A percentile compares a stretch with the other conserved stretches of the same genome.
phyloP scores from a whole-genome alignment of 768 basidiomycete genomes.

The Mycena rosella region DNA sequence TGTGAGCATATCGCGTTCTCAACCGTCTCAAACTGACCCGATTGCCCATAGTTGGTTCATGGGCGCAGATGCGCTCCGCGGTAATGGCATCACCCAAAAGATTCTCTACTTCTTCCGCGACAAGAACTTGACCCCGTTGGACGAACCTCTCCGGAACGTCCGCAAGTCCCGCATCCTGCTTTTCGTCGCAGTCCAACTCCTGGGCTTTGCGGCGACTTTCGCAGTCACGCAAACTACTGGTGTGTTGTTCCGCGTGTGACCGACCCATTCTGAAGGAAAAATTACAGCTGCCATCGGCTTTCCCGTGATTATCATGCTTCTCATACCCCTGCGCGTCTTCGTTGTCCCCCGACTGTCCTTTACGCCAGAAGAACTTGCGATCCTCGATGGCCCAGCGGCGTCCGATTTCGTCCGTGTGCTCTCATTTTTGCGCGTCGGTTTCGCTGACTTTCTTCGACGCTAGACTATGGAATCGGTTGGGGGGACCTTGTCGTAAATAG shows the following conservation, averaged over 20 bases:
- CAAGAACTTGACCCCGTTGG: conserved; percentile 64
- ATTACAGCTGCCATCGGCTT: conserved; percentile 90
- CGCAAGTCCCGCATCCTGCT: conserved; percentile 79
- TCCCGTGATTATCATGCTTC: conserved; percentile 86
- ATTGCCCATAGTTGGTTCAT: conserved; percentile 81
- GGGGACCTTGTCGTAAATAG: conserved; percentile 39
- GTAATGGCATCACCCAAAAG: conserved; percentile 87
- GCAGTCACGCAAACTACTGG: conserved; percentile 93
- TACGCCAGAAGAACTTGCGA: conserved; percentile 79
- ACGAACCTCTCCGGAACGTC: conserved; percentile 83
- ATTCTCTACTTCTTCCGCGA: conserved; percentile 86
- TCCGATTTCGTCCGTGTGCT: conserved; percentile 86
- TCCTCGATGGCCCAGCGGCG: conserved; percentile 92
- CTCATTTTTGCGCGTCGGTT: conserved; percentile 46
- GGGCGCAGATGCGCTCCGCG: conserved; percentile 85
- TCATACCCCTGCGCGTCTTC: conserved; percentile 81
- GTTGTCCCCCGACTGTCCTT: conserved; percentile 84
- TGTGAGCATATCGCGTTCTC: conserved; percentile 63
- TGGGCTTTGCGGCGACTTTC: conserved; percentile 90
- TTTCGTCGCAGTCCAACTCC: conserved; percentile 80
- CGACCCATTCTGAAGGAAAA: not conserved
- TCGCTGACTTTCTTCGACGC: not conserved
- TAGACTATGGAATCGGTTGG: conserved; percentile 54
- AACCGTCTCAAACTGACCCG: conserved; percentile 1
- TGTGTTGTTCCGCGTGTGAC: conserved; percentile 46